Conservation (phyloP, 805 yeast species). For the Starmerella tilneyi region DNA sequence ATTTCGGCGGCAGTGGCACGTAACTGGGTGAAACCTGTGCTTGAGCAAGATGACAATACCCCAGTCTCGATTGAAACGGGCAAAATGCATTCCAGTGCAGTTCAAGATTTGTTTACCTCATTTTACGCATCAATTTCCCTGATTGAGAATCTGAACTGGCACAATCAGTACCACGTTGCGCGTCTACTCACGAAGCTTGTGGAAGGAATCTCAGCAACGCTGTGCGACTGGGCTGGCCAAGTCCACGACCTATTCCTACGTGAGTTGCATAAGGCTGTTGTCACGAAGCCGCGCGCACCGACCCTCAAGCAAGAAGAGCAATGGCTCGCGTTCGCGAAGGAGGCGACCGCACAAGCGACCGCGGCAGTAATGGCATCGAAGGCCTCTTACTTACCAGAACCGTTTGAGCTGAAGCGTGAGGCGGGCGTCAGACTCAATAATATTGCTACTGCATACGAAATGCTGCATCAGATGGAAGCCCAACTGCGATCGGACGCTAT, state of each 20-base stretch:
- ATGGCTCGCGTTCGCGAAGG: constrained; percentile 32
- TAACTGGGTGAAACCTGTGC: constrained; percentile 44
- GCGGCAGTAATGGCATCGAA: constrained; percentile 20
- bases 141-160: constrained; percentile 58
- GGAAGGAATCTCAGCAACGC: constrained; percentile 52
- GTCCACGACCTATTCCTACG: constrained; percentile 18
- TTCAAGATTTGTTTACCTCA: constrained; percentile 55
- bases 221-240: constrained; percentile 42
- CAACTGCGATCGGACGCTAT: constrained; percentile 46
- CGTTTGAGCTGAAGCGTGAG: constrained; percentile 48
- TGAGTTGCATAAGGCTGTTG: constrained; percentile 11
- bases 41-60: constrained; percentile 48
- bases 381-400: constrained; percentile 29
- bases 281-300: neutral
- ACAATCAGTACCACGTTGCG: constrained; percentile 51
- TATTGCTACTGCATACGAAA: constrained; percentile 33
- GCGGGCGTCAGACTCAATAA: constrained; percentile 74
- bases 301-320: constrained; percentile 27
- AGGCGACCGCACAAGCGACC: constrained; percentile 28
- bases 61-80: constrained; percentile 39
- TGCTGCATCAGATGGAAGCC: constrained; percentile 29
- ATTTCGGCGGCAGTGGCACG: constrained; percentile 39
- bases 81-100: constrained; percentile 45
- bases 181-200: constrained; percentile 50
- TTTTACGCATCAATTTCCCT: constrained; percentile 48